Conservation (phyloP, 441 rosid genomes). For the Pelargonium fulgidum region DNA sequence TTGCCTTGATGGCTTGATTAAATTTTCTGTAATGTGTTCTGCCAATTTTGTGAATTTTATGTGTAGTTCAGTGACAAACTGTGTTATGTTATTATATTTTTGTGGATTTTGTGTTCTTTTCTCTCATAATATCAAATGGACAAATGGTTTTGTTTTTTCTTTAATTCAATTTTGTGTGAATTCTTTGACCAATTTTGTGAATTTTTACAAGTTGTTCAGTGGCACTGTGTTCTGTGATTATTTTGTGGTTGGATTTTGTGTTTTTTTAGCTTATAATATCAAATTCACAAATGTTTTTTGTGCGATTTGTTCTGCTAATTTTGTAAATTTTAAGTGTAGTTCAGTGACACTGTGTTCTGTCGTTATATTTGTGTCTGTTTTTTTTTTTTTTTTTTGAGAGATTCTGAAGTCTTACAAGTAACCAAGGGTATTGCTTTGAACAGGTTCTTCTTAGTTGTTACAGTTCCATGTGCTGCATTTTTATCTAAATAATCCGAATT, state of each 20-base stretch:
- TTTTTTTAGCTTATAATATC: not conserved
- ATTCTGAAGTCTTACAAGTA: no score
- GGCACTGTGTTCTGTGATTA: not conserved
- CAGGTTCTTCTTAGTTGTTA: not conserved
- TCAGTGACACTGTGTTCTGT: not conserved
- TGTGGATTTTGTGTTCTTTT: no score
- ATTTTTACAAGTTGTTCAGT: not conserved
- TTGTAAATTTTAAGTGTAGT: no score
- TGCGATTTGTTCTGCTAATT: no score
- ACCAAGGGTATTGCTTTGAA: not conserved
- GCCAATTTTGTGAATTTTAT: no score
- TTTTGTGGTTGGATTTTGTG: not conserved
- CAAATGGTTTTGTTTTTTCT: no score
- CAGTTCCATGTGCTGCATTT: conserved; percentile 17
- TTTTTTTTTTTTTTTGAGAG: no score
- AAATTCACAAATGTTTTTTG: not conserved
- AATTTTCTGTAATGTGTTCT: no score
- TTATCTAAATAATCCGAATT: conserved; percentile 14
- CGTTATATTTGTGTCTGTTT: not conserved
- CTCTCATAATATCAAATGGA: no score
- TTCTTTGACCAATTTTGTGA: not conserved
- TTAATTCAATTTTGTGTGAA: not conserved
- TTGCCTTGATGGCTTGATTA: not conserved
- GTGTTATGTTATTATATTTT: no score
- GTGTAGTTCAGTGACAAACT: no score